Evolutionary conservation across 2,329 filamentous ascomycete genomes (phyloP), one percentile per base, ranked within the genome.

Genomic region (Xylariaceae sp.): DNA sequence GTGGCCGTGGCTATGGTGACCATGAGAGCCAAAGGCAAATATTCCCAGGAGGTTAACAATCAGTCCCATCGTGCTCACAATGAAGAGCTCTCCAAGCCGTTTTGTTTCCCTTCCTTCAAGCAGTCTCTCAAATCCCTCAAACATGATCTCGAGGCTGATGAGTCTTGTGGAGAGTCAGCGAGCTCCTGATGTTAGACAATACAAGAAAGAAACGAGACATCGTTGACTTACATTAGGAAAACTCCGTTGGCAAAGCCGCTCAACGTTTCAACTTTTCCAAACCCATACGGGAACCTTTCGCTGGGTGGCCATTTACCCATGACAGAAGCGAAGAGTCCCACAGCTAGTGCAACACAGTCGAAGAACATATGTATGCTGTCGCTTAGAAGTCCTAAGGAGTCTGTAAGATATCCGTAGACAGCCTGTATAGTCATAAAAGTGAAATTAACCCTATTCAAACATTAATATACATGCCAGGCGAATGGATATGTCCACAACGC

Each of bases 281-380:
- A 94, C 0, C 94, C 94, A 67, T 97, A 97, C 0, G 94, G 94
- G 64, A 96, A 97, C 16, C 87, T 81, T 54, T 89, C 81, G 69
- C 88, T 96, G 0, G 92, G 89, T 1, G 92, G 92, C 92, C 94
- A 97, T 73, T 97, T 97, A 73, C 91, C 94, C 78, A 96, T 91
- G 5, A 99, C 92, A 1, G 93, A 88, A 23, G 94, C 94, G 64
- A 93, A 88, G 8, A 99, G 79, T 9, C 94, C 94, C 29, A 99
- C 92, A 1, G 90, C 84, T 23, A 99, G 81, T 16, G 93, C 94
- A 29, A 97, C 86, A 63, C 94, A 99, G 73, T 99, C 94, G 65
- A 99, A 97, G 67, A 99, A 93, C 94, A 99, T 99, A 74, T 99
- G 94, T 59, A 99, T 94, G 66, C 92, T 97, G 73, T 99, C 94